phyloP scores from a whole-genome alignment of 768 basidiomycete species.

The Termitomyces sp. region DNA sequence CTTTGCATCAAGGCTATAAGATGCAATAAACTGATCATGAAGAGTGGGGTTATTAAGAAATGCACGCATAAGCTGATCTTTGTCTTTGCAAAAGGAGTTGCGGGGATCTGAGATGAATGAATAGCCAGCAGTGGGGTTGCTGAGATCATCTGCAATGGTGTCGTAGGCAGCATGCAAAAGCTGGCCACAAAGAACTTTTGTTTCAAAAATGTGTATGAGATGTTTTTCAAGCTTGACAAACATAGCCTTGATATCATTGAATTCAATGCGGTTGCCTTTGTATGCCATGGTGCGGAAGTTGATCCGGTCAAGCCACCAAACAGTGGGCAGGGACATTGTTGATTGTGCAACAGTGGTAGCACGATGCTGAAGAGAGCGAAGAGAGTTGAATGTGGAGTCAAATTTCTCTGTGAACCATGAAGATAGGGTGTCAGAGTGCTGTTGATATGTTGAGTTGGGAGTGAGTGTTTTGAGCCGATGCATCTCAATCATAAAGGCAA shows the following conservation, averaged over 20 bases:
- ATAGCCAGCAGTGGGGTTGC: not conserved
- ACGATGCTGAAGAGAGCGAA: no score
- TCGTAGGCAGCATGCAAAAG: not conserved
- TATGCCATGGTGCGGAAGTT: not conserved
- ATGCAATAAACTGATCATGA: no score
- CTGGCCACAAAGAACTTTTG: not conserved
- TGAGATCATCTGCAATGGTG: not conserved
- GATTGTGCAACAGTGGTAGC: no score
- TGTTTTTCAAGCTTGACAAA: not conserved
- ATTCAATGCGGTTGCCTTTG: not conserved
- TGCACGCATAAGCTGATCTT: not conserved
- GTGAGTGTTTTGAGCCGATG: not conserved
- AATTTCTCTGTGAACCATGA: not conserved
- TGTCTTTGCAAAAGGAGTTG: no score
- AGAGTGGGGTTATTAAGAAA: not conserved
- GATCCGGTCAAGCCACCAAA: not conserved
- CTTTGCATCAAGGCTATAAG: no score
- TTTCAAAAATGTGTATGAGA: not conserved
- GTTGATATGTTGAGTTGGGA: no score
- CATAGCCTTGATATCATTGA: fast-evolving
- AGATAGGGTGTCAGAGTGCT: no score
- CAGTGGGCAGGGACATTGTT: no score
- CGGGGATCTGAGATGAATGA: not conserved
- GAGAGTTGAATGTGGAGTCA: not conserved
- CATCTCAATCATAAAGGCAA: not conserved